Evolutionary conservation across 805 yeast genomes (phyloP).

Genomic region (Hyphopichia homilentoma): DNA sequence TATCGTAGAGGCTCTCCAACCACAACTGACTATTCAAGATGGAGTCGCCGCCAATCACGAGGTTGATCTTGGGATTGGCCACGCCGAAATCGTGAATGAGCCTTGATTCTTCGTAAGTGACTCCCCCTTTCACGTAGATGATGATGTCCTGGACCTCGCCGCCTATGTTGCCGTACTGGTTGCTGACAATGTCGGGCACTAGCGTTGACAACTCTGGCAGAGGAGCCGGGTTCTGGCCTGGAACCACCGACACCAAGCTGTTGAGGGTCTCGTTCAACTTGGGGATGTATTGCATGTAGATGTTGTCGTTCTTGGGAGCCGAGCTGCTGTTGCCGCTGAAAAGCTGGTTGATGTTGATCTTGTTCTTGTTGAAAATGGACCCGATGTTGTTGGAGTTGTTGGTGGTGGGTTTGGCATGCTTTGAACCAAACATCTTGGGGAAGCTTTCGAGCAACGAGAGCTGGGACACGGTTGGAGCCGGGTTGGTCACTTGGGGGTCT

Average conservation of each 20-base stretch:
- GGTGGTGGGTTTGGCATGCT: slow-evolving; percentile 6
- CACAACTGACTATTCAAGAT: slow-evolving; percentile 33
- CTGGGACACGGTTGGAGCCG: slow-evolving; percentile 33
- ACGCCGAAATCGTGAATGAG: slow-evolving; percentile 68
- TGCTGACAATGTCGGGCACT: slow-evolving; percentile 32
- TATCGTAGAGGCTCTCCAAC: slow-evolving; percentile 30
- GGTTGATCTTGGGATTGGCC: slow-evolving; percentile 53
- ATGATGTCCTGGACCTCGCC: slow-evolving; percentile 58
- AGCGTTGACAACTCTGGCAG: slow-evolving; percentile 26
- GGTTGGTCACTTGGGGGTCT: slow-evolving; percentile 25
- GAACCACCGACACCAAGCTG: slow-evolving; percentile 12
- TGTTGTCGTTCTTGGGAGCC: slow-evolving; percentile 48
- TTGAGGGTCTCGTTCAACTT: slow-evolving; percentile 48
- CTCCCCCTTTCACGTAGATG: slow-evolving; percentile 79
- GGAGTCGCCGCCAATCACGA: slow-evolving; percentile 71
- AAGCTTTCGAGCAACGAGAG: slow-evolving; percentile 27
- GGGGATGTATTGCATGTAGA: slow-evolving; percentile 91
- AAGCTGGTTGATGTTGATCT: slow-evolving; percentile 28
- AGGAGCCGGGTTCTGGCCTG: slow-evolving; percentile 4
- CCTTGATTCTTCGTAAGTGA: slow-evolving; percentile 88
- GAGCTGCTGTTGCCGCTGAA: slow-evolving; percentile 18
- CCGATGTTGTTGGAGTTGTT: slow-evolving; percentile 16
- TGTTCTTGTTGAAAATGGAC: slow-evolving; percentile 29
- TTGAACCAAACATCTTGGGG: slow-evolving; percentile 18
- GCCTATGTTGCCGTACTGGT: slow-evolving; percentile 19